Evolutionary conservation across 2,329 filamentous ascomycete genomes (phyloP), one percentile per base, ranked within the genome.

Genomic region (Macroventuria anomochaeta): DNA sequence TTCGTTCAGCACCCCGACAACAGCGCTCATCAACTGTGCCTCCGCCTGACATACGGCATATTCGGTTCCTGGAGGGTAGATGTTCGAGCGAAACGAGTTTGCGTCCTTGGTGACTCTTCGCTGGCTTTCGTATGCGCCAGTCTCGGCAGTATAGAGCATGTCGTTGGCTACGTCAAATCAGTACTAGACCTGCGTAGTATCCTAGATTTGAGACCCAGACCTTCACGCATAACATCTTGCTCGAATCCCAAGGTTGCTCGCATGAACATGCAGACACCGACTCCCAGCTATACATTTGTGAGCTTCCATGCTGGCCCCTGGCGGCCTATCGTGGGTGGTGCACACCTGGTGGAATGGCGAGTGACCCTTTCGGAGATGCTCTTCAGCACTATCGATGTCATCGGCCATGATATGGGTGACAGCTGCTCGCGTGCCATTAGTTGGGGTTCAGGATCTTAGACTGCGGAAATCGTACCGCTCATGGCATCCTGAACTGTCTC

Each of bases 1-100:
- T 78, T 97, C 95, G 62, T 96, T 96, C 64, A 97, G 78, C 13
- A 97, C 90, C 0, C 87, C 91, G 0, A 97, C 87, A 1, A 99
- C 88, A 0, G 93, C 93, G 51, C 85, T 84, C 88, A 97, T 96
- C 58, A 97, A 81, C 74, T 96, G 91, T 2, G 91, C 85, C 77
- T 97, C 87, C 4, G 92, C 90, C 55, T 91, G 85, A 55, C 91
- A 90, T 3, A 97, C 80, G 2, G 90, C 86, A 71, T 90, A 97
- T 76, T 99, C 93, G 5, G 89, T 90, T 2, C 95, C 95, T 0
- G 90, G 83, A 0, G 89, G 86, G 65, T 96, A 97, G 20, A 96
- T 86, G 40, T 77, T 76, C 54, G 81, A 87, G 57, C 75, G 81
- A 64, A 80, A 84, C 5, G 79, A 76, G 57, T 79, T 79, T 2